A percentile compares a stretch with the other conserved stretches of the same genome.
Evolutionary conservation across 2,329 filamentous ascomycete genomes (phyloP).

Genomic region (Didymella pinodella): DNA sequence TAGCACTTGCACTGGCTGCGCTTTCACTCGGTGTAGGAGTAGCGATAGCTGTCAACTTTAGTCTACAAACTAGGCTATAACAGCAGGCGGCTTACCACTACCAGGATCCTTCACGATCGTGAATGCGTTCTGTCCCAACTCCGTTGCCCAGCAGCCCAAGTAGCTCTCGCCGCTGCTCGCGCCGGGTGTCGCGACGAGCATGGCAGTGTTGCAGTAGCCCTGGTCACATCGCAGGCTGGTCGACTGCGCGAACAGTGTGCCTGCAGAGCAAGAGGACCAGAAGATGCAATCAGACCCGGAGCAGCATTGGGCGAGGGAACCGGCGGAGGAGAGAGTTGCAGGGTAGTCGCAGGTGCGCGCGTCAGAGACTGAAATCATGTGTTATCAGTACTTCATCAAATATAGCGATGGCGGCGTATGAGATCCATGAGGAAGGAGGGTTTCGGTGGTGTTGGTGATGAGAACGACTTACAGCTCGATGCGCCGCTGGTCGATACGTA

Average conservation of each 20-base stretch:
- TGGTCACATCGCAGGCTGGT: constrained; percentile 35
- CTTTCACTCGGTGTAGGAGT: constrained; percentile 4
- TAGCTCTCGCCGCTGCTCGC: constrained; percentile 26
- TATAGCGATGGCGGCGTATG: neutral
- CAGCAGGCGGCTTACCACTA: constrained; percentile 7
- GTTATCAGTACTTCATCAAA: neutral
- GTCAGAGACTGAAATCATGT: constrained; percentile 25
- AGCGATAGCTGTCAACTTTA: constrained; percentile 2
- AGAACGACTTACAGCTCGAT: constrained; percentile 27
- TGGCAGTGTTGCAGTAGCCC: constrained; percentile 36
- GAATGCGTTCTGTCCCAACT: constrained; percentile 25
- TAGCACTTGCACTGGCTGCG: constrained; percentile 4
- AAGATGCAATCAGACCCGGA: constrained; percentile 27
- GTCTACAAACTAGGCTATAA: too few relatives aligned
- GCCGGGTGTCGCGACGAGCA: constrained; percentile 32
- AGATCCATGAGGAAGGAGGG: neutral
- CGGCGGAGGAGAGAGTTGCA: constrained; percentile 31
- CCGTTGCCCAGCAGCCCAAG: constrained; percentile 38
- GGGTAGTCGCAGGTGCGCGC: constrained; percentile 36
- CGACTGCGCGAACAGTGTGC: constrained; percentile 27
- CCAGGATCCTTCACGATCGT: constrained; percentile 22
- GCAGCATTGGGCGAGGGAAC: constrained; percentile 37
- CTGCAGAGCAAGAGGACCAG: constrained; percentile 33
- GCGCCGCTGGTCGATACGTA: constrained; percentile 30
- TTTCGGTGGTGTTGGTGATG: neutral